Conservation (phyloP, 1,139 yeast species). For the Eremothecium cymbalariae region DNA sequence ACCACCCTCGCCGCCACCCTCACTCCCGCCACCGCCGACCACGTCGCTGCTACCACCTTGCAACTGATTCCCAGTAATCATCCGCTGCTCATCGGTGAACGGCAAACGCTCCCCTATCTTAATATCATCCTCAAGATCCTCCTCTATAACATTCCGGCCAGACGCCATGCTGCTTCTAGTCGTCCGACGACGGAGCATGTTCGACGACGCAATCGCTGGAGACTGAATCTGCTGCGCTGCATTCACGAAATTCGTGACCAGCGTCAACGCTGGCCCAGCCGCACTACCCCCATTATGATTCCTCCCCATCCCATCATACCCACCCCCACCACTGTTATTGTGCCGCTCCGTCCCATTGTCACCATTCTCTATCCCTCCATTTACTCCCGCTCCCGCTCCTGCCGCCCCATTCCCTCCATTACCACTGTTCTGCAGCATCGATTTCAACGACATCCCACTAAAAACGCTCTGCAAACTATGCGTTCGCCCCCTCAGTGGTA, state of each 20-base stretch:
- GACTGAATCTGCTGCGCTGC: conserved; percentile 28
- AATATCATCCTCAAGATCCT: conserved; percentile 8
- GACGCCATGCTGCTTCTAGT: conserved; percentile 4
- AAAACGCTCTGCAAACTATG: conserved; percentile 60
- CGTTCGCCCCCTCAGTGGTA: conserved; percentile 44
- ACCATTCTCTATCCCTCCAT: conserved; percentile 10
- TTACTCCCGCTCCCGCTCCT: conserved; percentile 7
- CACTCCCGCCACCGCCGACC: conserved; percentile 3
- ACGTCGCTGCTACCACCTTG: conserved; percentile 5
- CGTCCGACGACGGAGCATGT: conserved; percentile 15
- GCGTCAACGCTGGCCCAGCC: conserved; percentile 4
- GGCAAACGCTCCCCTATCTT: conserved; percentile 33
- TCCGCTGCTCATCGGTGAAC: conserved; percentile 18
- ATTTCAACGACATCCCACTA: conserved; percentile 50
- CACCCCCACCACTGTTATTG: conserved; percentile 6
- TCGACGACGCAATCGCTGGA: conserved; percentile 27
- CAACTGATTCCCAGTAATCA: conserved; percentile 10
- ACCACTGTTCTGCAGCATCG: conserved; percentile 26
- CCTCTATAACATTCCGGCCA: background rate
- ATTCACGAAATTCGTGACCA: conserved; percentile 13
- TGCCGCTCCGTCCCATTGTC: background rate
- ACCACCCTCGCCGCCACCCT: conserved; percentile 3
- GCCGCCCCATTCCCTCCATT: conserved; percentile 4
- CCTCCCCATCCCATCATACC: conserved; percentile 6
- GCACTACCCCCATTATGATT: conserved; percentile 1